Percentiles rank a stretch among this genome's conserved stretches.
Evolutionary conservation across 306 rosid genomes (phyloP).

Genomic region (Ceratonia siliqua): DNA sequence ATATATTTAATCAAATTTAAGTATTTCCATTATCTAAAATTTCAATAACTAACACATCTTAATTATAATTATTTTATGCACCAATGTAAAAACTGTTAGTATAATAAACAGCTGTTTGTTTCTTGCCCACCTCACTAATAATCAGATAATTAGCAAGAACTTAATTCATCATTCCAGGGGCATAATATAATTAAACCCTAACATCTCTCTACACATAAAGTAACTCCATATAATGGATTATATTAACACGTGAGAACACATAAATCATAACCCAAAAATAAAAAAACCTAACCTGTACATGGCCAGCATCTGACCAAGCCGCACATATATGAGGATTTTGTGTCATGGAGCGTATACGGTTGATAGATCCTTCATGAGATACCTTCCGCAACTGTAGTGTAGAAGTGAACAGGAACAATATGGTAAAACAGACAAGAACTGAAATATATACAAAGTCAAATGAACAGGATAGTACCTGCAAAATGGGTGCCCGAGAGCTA

Average conservation of each 20-base stretch:
- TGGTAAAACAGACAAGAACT: conserved; percentile 16
- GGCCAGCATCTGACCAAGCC: conserved; percentile 85
- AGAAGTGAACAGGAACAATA: conserved; percentile 32
- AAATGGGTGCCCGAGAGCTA: conserved; percentile 50
- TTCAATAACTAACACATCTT: background rate
- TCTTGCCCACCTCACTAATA: background rate
- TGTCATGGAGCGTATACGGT: conserved; percentile 87
- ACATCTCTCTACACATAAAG: background rate
- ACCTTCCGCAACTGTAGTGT: conserved; percentile 77
- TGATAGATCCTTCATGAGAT: conserved; percentile 78
- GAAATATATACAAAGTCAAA: conserved; percentile 10
- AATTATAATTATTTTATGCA: background rate
- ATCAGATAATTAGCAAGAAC: background rate
- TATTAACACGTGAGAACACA: background rate
- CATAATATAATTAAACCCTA: background rate
- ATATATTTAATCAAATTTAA: background rate
- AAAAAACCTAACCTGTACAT: conserved; percentile 67
- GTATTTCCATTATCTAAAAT: background rate
- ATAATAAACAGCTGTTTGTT: background rate
- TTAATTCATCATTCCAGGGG: background rate
- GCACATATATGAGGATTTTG: conserved; percentile 94
- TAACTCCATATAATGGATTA: background rate
- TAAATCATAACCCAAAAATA: background rate
- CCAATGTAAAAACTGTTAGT: background rate
- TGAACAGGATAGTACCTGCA: conserved; percentile 60